Base-by-base conservation (phyloP, 371 early-diverging fungal genomes). In the Rhizopus stolonifer region DNA sequence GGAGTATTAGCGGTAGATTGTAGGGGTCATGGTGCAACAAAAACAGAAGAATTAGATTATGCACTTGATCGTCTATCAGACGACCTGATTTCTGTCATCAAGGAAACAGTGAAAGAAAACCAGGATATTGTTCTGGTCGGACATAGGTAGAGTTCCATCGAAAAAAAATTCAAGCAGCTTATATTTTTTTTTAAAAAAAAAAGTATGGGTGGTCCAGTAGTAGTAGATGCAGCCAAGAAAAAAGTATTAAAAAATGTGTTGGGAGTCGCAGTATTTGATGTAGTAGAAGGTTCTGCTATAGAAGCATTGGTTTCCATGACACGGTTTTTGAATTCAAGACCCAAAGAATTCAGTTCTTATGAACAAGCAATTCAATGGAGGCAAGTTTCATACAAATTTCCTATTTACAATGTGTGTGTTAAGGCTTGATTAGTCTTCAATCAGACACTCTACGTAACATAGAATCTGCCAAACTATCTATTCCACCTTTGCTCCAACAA, bases 181-280 rank as follows among this genome's bases (percentile, higher is more conserved):
- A 31, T 4, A 29, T 34, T 22, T n/a, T 24, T 14, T 61, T 29
- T 29, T 29, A 7, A 7, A 7, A n/a, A n/a, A 29, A 29, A 11
- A n/a, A 93, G 93, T 69, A 88, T 94, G 90, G 96, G 96, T 24
- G 96, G 93, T 4, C 82, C 93, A 1, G 89, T 95, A 2, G 89
- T 91, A 1, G 87, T 88, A 0, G 83, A 92, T 60, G 88, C 82
- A 8, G 89, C 89, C 0, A 60, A 76, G 9, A 68, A 71, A 11
- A 52, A 69, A 31, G 50, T 68, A 46, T 63, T 91, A 10, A 66
- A 72, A 19, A 81, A 83, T 32, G 61, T 93, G 0, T 56, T 83
- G 4, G 95, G 94, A 0, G 78, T 92, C 1, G 83, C 79, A 8
- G 87, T 93, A 0, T 50, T 96, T 26, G 96, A 96, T 72, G 92